Conservation (phyloP, 2,329 filamentous ascomycete genomes). For the Colletotrichum navitas region DNA sequence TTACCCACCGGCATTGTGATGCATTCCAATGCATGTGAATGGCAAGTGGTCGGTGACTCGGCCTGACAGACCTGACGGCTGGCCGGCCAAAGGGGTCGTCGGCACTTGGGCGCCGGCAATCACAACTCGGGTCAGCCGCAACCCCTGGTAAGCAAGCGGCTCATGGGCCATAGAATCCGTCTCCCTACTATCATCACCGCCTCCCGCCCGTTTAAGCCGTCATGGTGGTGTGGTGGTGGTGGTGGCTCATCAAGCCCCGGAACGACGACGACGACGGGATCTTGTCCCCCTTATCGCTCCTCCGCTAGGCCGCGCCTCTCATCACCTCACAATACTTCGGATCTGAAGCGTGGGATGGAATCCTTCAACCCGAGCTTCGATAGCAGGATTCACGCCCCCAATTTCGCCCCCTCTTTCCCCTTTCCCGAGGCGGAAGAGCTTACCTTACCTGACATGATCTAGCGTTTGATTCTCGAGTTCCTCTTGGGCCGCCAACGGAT, state of each 20-base stretch:
- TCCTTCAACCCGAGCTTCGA: slow-evolving; percentile 10
- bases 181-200: background rate
- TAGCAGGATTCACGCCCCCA: background rate
- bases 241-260: slow-evolving; percentile 7
- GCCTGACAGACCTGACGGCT: background rate
- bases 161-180: slow-evolving; percentile 6
- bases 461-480: background rate
- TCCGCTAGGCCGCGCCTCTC: background rate
- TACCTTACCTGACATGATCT: background rate
- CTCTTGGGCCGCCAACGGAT: background rate
- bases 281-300: too few species aligned
- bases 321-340: background rate
- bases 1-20: slow-evolving; percentile 24
- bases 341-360: background rate
- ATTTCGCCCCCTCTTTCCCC: background rate
- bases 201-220: slow-evolving; percentile 2
- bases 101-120: slow-evolving; percentile 8
- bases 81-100: too few species aligned
- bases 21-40: slow-evolving; percentile 2
- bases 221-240: background rate
- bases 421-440: background rate
- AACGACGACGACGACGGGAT: background rate
- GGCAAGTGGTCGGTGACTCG: slow-evolving; percentile 23
- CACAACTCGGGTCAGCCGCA: background rate
- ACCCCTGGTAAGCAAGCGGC: background rate